These are phyloP conservation scores for Thermothielavioides terrestris DNA, from an alignment of 495 filamentous ascomycete genomes.

Conservation along the genomic window DNA sequence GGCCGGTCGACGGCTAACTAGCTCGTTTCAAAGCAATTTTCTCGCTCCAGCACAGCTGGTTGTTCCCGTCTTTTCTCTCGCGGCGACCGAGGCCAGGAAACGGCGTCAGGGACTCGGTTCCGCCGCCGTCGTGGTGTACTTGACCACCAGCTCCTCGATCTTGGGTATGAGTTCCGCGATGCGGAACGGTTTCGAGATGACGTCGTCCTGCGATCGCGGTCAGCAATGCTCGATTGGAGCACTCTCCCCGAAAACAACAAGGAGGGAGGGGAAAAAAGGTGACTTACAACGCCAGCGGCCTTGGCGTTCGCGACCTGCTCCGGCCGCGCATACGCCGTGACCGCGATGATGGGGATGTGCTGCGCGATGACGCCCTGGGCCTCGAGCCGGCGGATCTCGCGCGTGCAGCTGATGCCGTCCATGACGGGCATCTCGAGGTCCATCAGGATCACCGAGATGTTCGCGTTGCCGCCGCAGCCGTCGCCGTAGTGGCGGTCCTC, in stretches of 20 bases:
- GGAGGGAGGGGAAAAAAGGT: neutral
- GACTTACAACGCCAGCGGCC: slow-evolving; percentile 43
- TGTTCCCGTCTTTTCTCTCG: no score
- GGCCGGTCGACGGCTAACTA: no score
- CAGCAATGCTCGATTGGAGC: neutral
- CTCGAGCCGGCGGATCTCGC: slow-evolving; percentile 59
- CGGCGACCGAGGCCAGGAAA: neutral
- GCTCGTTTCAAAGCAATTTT: no score
- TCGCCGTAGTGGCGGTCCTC: no score
- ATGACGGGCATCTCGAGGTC: slow-evolving; percentile 85
- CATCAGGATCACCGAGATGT: slow-evolving; percentile 66
- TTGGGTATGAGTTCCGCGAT: slow-evolving; percentile 62
- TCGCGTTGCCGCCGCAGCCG: slow-evolving; percentile 8
- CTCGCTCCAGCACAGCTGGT: no score
- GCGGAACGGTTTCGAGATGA: slow-evolving; percentile 74
- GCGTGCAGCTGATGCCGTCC: slow-evolving; percentile 70
- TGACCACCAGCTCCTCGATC: slow-evolving; percentile 46
- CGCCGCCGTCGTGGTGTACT: slow-evolving; percentile 17
- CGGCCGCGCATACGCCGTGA: slow-evolving; percentile 67
- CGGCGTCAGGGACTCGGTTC: neutral
- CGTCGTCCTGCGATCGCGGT: slow-evolving; percentile 55
- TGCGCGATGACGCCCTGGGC: slow-evolving; percentile 37
- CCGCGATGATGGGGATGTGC: slow-evolving; percentile 70
- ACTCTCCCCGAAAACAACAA: neutral
- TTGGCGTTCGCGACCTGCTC: slow-evolving; percentile 54